A percentile compares a stretch with the other conserved stretches of the same genome.
phyloP scores from a whole-genome alignment of 1,284 basidiomycete genomes.

The Waitea zeae region DNA sequence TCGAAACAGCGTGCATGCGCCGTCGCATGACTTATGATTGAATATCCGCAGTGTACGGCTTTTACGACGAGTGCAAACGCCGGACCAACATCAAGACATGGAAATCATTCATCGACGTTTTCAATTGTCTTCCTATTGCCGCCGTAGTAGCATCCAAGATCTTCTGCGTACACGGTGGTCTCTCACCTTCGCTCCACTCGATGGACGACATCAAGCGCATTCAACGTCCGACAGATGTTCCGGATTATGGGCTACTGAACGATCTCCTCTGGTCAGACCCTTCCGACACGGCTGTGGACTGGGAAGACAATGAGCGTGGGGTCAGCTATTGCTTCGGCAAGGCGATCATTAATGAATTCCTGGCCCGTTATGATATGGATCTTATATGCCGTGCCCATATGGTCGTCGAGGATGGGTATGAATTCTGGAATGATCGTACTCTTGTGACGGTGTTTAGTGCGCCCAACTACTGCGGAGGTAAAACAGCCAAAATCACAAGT shows the following conservation, averaged over 20 bases:
- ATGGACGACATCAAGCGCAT: slow-evolving; percentile 99
- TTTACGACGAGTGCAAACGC: slow-evolving; percentile 99
- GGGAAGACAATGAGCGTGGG: slow-evolving; percentile 99
- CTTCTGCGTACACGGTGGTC: slow-evolving; percentile 97
- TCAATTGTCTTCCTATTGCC: slow-evolving; percentile 97
- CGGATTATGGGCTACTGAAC: slow-evolving; percentile 96
- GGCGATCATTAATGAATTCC: slow-evolving; percentile 91
- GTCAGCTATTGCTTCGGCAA: slow-evolving; percentile 99
- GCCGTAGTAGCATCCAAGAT: slow-evolving; percentile 99
- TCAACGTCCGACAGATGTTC: slow-evolving; percentile 95
- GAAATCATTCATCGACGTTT: slow-evolving; percentile 99
- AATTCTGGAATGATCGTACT: slow-evolving; percentile 99
- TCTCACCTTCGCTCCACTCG: slow-evolving; percentile 91
- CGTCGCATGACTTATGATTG: slow-evolving; percentile 10
- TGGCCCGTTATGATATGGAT: slow-evolving; percentile 93
- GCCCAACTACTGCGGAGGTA: slow-evolving; percentile 93
- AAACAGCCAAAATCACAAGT: too few relatives aligned
- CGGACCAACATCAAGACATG: slow-evolving; percentile 99
- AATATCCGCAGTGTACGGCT: slow-evolving; percentile 72
- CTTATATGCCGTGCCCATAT: slow-evolving; percentile 99
- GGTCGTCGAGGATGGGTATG: slow-evolving; percentile 99
- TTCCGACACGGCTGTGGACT: slow-evolving; percentile 92
- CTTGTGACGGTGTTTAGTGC: slow-evolving; percentile 98
- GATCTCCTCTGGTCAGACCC: slow-evolving; percentile 99
- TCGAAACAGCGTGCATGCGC: slow-evolving; percentile 6